phyloP scores from a whole-genome alignment of 805 yeast species.

The Candida piceae region DNA sequence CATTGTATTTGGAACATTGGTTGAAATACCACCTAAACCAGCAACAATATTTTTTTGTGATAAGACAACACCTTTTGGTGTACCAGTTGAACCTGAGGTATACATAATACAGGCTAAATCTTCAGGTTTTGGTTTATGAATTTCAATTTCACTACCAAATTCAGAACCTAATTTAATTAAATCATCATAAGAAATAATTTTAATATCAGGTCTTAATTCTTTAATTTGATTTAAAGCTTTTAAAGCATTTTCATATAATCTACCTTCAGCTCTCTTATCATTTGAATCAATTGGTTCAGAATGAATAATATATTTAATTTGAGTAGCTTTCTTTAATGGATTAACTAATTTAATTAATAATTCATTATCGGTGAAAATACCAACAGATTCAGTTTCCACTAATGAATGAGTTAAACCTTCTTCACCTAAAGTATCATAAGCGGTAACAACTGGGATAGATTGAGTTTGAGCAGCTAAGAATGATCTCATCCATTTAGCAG shows the following conservation, averaged over 20 bases:
- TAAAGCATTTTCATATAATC: slow-evolving; percentile 50
- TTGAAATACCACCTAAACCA: slow-evolving; percentile 79
- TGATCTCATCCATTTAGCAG: slow-evolving; percentile 86
- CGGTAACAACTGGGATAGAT: slow-evolving; percentile 84
- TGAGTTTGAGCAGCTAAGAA: slow-evolving; percentile 76
- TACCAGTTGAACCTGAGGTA: slow-evolving; percentile 83
- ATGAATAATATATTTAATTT: slow-evolving; percentile 68
- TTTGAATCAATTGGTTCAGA: slow-evolving; percentile 52
- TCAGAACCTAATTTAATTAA: slow-evolving; percentile 57
- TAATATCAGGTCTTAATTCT: slow-evolving; percentile 71
- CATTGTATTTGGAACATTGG: slow-evolving; percentile 47
- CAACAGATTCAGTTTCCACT: slow-evolving; percentile 72
- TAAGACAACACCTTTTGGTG: slow-evolving; percentile 79
- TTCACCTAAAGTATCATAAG: slow-evolving; percentile 93
- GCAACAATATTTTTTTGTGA: slow-evolving; percentile 67
- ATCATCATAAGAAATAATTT: slow-evolving; percentile 61
- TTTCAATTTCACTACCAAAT: slow-evolving; percentile 35
- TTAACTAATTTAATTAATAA: slow-evolving; percentile 60
- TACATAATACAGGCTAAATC: slow-evolving; percentile 77
- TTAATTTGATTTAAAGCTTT: slow-evolving; percentile 54
- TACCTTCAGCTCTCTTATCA: slow-evolving; percentile 64
- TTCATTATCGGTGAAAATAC: slow-evolving; percentile 78
- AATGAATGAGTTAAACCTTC: slow-evolving; percentile 82
- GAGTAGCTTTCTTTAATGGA: slow-evolving; percentile 62
- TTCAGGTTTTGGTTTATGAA: slow-evolving; percentile 47